Conservation (phyloP, 2,329 filamentous ascomycete species). For the Colletotrichum sansevieriae region DNA sequence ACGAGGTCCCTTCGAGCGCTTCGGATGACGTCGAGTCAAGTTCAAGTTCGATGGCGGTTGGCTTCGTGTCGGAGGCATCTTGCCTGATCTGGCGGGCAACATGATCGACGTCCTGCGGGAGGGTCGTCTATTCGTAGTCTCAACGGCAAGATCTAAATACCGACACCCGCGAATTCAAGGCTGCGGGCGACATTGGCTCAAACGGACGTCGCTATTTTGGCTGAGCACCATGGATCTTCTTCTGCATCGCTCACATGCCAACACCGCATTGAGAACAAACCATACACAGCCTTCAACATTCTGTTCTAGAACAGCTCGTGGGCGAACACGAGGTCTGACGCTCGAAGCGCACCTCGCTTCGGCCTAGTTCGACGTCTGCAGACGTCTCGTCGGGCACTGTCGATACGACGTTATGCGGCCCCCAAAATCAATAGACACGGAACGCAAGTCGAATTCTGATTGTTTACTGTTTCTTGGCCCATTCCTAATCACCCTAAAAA, state of each 20-base stretch:
- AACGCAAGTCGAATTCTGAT: slow-evolving; percentile 9
- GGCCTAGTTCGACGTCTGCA: neutral
- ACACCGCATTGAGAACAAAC: neutral
- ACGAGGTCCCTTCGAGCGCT: neutral
- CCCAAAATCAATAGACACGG: slow-evolving; percentile 17
- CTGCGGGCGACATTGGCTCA: neutral
- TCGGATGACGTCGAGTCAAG: slow-evolving; percentile 21
- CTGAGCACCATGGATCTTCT: slow-evolving; percentile 17
- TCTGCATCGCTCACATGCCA: neutral
- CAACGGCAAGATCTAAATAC: neutral
- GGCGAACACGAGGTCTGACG: slow-evolving; percentile 13
- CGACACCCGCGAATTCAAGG: slow-evolving; percentile 7
- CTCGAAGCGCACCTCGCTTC: neutral
- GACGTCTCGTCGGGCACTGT: neutral
- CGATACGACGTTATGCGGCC: slow-evolving; percentile 20
- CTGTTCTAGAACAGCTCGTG: neutral
- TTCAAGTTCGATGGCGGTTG: neutral
- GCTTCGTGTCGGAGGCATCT: neutral
- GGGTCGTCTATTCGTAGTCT: slow-evolving; percentile 19
- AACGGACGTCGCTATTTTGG: slow-evolving; percentile 12
- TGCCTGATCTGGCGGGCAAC: slow-evolving; percentile 22
- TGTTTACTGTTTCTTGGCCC: neutral
- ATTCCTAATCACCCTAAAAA: neutral
- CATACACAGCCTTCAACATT: neutral
- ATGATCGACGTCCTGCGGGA: slow-evolving; percentile 4